These are phyloP conservation scores for Blastobotrys americana DNA, from an alignment of 805 yeast species.

Conservation along the genomic window DNA sequence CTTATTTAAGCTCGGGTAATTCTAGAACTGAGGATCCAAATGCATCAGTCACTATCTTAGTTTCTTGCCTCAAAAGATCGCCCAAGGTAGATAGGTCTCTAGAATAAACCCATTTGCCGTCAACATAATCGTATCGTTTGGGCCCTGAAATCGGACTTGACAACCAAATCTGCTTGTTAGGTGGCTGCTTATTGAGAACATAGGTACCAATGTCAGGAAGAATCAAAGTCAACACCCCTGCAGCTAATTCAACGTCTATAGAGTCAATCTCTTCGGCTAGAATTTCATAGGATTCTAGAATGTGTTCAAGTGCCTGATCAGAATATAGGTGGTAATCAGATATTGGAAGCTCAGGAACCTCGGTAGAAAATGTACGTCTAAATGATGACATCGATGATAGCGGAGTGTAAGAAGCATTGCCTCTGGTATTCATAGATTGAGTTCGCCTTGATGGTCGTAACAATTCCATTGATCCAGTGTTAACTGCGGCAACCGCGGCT, in stretches of 20 bases:
- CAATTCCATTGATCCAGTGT: too few species aligned
- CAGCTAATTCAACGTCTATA: conserved; percentile 70
- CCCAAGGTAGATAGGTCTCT: conserved; percentile 54
- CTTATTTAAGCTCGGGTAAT: neutral
- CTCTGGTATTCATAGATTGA: too few species aligned
- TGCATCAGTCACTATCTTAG: conserved; percentile 27
- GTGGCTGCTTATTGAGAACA: conserved; percentile 95
- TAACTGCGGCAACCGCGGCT: too few species aligned
- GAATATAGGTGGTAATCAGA: conserved; percentile 56
- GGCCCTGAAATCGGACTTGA: conserved; percentile 94
- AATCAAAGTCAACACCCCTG: conserved; percentile 77
- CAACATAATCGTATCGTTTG: conserved; percentile 64
- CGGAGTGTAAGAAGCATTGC: too few species aligned
- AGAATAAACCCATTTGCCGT: conserved; percentile 70
- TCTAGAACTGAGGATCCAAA: neutral
- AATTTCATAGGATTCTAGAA: conserved; percentile 60
- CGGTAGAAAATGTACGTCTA: too few species aligned
- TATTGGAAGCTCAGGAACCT: too few species aligned
- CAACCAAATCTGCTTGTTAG: conserved; percentile 94
- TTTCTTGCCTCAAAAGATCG: conserved; percentile 45
- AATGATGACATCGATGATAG: too few species aligned
- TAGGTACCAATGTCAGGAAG: conserved; percentile 73
- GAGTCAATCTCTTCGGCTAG: conserved; percentile 56
- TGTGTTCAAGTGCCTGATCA: conserved; percentile 58
- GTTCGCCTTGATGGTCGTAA: too few species aligned